Evolutionary conservation across 2,329 filamentous ascomycete species (phyloP).

Genomic region (Colletotrichum sp.): DNA sequence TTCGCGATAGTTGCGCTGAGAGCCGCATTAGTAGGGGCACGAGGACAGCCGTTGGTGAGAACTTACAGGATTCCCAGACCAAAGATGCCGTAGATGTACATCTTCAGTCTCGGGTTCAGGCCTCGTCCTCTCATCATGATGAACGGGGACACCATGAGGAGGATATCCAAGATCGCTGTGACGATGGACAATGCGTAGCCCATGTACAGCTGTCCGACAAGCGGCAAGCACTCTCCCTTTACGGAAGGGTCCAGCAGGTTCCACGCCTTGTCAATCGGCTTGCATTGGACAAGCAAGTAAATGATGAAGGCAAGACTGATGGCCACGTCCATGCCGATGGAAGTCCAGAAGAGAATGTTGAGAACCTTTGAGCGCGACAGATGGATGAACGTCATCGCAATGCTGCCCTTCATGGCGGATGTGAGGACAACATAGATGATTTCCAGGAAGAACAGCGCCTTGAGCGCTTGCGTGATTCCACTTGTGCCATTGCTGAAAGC

Average conservation of each 20-base stretch:
- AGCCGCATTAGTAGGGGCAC: background rate
- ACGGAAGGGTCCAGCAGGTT: background rate
- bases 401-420: conserved; percentile 14
- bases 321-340: background rate
- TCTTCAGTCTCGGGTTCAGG: background rate
- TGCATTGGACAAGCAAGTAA: conserved; percentile 6
- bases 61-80: conserved; percentile 8
- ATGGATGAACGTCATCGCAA: conserved; percentile 11
- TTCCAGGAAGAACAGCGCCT: conserved; percentile 6
- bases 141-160: conserved; percentile 1
- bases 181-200: conserved; percentile 10
- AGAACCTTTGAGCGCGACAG: conserved; percentile 4
- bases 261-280: conserved; percentile 8
- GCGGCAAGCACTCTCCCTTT: background rate
- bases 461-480: background rate
- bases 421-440: conserved; percentile 15
- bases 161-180: background rate
- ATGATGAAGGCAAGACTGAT: conserved; percentile 11
- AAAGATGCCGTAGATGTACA: conserved; percentile 7
- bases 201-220: conserved; percentile 5
- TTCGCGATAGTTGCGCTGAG: conserved; percentile 7
- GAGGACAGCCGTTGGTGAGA: accelerated
- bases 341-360: background rate
- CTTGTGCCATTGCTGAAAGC: background rate
- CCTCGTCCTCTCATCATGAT: conserved; percentile 8